phyloP scores from a whole-genome alignment of 306 rosid genomes.

The Cicer yamashitae region DNA sequence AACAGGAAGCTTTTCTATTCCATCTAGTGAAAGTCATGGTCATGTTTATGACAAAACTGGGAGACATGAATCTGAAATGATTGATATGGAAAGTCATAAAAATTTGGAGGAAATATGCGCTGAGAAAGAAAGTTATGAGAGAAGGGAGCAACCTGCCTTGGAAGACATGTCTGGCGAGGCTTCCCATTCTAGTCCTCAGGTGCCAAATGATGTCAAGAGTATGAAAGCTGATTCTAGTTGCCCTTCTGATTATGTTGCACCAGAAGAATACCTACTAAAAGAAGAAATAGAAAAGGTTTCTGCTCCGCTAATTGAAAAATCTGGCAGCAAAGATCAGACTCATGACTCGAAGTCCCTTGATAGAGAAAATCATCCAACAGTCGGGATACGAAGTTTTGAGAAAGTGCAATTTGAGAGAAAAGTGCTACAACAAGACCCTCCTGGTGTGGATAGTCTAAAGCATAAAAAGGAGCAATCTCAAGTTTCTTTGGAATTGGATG shows the following conservation, averaged over 20 bases:
- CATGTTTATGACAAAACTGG: slow-evolving; percentile 38
- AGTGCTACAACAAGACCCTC: slow-evolving; percentile 42
- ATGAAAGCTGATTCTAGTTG: slow-evolving; percentile 37
- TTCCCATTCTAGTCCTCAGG: slow-evolving; percentile 40
- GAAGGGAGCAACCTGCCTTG: slow-evolving; percentile 38
- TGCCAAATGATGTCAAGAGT: slow-evolving; percentile 37
- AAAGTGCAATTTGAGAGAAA: slow-evolving; percentile 42
- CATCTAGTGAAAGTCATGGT: slow-evolving; percentile 18
- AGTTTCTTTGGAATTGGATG: slow-evolving; percentile 42
- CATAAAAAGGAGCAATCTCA: slow-evolving; percentile 46
- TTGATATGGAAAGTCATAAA: slow-evolving; percentile 35
- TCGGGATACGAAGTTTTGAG: slow-evolving; percentile 36
- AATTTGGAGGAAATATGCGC: slow-evolving; percentile 32
- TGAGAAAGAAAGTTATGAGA: slow-evolving; percentile 41
- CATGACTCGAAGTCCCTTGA: slow-evolving; percentile 39
- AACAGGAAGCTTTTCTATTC: slow-evolving; percentile 31
- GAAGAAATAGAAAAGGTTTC: slow-evolving; percentile 46
- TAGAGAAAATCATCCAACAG: slow-evolving; percentile 38
- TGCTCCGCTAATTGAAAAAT: slow-evolving; percentile 41
- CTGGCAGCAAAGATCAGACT: slow-evolving; percentile 44
- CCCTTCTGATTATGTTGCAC: slow-evolving; percentile 46
- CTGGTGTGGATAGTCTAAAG: slow-evolving; percentile 42
- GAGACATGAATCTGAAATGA: slow-evolving; percentile 34
- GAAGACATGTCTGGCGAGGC: slow-evolving; percentile 39
- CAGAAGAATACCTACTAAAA: slow-evolving; percentile 36